Conservation (phyloP, 169 alveolate genomes). For the Nephromyces sp. region DNA sequence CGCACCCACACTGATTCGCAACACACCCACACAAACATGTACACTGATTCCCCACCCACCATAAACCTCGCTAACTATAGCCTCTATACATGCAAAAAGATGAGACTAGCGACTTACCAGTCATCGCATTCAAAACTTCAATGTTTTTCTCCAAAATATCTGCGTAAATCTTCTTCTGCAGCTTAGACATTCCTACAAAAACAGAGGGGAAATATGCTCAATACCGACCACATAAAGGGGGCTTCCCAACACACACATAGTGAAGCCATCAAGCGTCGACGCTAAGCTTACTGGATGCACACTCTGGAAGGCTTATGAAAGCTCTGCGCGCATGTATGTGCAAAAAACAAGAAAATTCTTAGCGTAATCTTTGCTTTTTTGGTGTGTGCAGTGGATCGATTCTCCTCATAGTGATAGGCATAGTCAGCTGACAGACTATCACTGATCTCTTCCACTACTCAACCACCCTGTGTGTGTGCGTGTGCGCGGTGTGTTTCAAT, state of each 20-base stretch:
- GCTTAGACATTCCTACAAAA: constrained; percentile 32
- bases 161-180: constrained; percentile 72
- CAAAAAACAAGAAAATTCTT: too few relatives aligned
- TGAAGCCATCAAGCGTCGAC: not conserved
- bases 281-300: not conserved
- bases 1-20: too few relatives aligned
- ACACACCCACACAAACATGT: constrained; percentile 19
- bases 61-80: constrained; percentile 37
- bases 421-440: too few relatives aligned
- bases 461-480: too few relatives aligned
- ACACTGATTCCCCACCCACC: constrained; percentile 52
- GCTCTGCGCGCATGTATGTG: not conserved
- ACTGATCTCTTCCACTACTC: too few relatives aligned
- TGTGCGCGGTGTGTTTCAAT: too few relatives aligned
- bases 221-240: not conserved
- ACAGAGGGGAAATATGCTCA: not conserved
- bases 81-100: not conserved
- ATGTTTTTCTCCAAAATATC: constrained; percentile 51
- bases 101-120: not conserved
- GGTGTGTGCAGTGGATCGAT: too few relatives aligned
- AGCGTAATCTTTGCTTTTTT: too few relatives aligned
- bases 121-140: constrained; percentile 24
- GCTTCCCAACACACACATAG: too few relatives aligned
- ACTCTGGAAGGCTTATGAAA: not conserved
- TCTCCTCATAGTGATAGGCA: too few relatives aligned